Base-by-base conservation (phyloP, 805 yeast genomes). In the Blastobotrys robertii region DNA sequence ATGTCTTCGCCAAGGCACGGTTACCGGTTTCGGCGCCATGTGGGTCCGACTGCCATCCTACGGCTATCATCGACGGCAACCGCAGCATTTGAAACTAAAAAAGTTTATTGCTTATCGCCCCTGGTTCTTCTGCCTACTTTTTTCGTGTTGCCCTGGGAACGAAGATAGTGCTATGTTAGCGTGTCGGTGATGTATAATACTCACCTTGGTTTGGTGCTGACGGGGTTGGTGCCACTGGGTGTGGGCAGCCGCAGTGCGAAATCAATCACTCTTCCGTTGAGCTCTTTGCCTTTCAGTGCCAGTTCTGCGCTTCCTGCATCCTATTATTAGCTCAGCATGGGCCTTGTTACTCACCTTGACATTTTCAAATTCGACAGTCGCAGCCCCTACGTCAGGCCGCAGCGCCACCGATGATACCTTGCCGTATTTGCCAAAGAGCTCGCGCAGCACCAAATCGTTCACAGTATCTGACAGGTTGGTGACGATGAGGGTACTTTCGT, bases 261-360 rank as follows among this genome's bases (percentile, higher is more conserved):
- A 3, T 12, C 6, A 16, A 45, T 36, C 5, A 30, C 28, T 12
- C 28, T 32, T 6, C 40, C 48, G 16, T 19, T 42, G 7, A 45
- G 15, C 11, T 19, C 25, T 8, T 19, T 25, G 6, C 53, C 53
- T 7, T 50, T 50, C 3, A 48, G 39, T 1, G 45, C 37, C n/a
- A 50, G 45, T 14, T 47, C 37, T 7, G 52, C 53, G 11, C 29
- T 44, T 6, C 51, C 53, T 11, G 47, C 48, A 22, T 49, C 48
- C 7, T 37, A 4, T 33, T 33, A 15, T 33, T 36, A 36, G 38
- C 13, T 13, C 14, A 3, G 38, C 16, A 8, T 11, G n/a, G 9
- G 8, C 3, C 8, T 8, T 14, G 4, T 8, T 22, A 36, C 38
- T 16, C 16, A 36, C 44, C 12, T 37, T 29, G 10, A 41, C 49